Percentiles rank a stretch among this genome's conserved stretches.
Conservation (phyloP, 352 stramenopile genomes). For the Phytophthora litchii region DNA sequence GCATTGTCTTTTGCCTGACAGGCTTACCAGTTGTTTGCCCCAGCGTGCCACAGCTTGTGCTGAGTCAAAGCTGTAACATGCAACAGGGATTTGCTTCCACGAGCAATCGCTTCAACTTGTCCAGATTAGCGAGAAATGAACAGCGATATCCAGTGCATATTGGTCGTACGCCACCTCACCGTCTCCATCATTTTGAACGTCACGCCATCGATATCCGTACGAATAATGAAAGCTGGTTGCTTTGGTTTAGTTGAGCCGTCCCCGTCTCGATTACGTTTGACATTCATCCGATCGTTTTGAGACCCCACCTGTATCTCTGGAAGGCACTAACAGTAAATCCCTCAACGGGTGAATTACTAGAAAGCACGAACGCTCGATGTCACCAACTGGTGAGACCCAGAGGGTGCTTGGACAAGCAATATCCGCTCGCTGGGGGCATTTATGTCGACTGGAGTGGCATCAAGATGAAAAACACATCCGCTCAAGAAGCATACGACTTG, state of each 20-base stretch:
- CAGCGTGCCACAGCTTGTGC: background rate
- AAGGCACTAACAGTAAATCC: slow-evolving; percentile 18
- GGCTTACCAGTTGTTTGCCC: background rate
- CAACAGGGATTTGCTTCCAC: slow-evolving; percentile 13
- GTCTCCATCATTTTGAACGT: background rate
- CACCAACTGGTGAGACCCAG: slow-evolving; percentile 9
- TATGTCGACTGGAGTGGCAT: slow-evolving; percentile 28
- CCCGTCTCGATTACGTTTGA: slow-evolving; percentile 2
- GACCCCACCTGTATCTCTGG: slow-evolving; percentile 13
- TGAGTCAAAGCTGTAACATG: background rate
- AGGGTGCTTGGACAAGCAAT: slow-evolving; percentile 3
- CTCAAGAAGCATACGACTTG: slow-evolving; percentile 6
- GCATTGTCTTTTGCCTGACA: background rate
- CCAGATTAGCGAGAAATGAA: background rate
- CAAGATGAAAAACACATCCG: slow-evolving; percentile 27
- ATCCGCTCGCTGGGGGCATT: slow-evolving; percentile 6
- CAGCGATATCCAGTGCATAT: background rate
- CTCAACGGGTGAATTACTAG: slow-evolving; percentile 10
- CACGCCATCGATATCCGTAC: background rate
- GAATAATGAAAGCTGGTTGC: background rate
- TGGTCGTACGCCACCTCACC: background rate
- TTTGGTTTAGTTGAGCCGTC: background rate
- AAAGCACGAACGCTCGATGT: slow-evolving; percentile 15
- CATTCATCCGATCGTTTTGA: slow-evolving; percentile 19
- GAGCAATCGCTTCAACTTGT: background rate